phyloP scores from a whole-genome alignment of 129 eudicot genomes.

The Ambrosia trifida region DNA sequence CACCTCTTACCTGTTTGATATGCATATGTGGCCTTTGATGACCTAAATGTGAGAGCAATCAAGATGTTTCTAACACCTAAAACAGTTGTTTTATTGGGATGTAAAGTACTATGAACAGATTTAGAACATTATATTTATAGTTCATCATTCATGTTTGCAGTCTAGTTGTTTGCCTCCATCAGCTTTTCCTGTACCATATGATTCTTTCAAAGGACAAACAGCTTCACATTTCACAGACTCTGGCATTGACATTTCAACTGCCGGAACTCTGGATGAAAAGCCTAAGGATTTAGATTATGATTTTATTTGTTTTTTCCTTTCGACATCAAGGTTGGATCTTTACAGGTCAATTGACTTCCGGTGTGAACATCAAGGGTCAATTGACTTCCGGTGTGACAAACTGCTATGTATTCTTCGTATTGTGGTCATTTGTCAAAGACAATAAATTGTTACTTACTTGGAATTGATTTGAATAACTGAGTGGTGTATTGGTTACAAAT shows the following conservation, averaged over 20 bases:
- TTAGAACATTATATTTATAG: slow-evolving; percentile 18
- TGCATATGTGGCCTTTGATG: slow-evolving; percentile 4
- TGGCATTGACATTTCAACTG: slow-evolving; percentile 31
- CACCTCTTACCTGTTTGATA: slow-evolving; percentile 1
- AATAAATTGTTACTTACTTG: too few relatives aligned
- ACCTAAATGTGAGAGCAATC: slow-evolving; percentile 3
- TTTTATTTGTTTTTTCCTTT: slow-evolving; percentile 76
- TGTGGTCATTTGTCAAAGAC: too few relatives aligned
- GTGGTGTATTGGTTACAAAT: too few relatives aligned
- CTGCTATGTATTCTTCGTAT: too few relatives aligned
- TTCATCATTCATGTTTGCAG: slow-evolving; percentile 44
- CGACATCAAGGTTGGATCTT: slow-evolving; percentile 78
- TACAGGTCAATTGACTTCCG: slow-evolving; percentile 87
- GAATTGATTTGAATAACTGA: too few relatives aligned
- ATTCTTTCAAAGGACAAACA: slow-evolving; percentile 59
- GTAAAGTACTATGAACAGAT: neutral
- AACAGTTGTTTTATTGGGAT: neutral
- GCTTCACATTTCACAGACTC: slow-evolving; percentile 32
- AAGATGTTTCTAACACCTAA: neutral
- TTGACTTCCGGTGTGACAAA: too few relatives aligned
- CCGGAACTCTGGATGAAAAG: slow-evolving; percentile 42
- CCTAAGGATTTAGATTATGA: slow-evolving; percentile 74
- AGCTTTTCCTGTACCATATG: slow-evolving; percentile 77
- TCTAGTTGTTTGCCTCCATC: slow-evolving; percentile 86
- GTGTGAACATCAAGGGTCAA: too few relatives aligned